phyloP scores from a whole-genome alignment of 331 rosid genomes.

The Quercus phellos region DNA sequence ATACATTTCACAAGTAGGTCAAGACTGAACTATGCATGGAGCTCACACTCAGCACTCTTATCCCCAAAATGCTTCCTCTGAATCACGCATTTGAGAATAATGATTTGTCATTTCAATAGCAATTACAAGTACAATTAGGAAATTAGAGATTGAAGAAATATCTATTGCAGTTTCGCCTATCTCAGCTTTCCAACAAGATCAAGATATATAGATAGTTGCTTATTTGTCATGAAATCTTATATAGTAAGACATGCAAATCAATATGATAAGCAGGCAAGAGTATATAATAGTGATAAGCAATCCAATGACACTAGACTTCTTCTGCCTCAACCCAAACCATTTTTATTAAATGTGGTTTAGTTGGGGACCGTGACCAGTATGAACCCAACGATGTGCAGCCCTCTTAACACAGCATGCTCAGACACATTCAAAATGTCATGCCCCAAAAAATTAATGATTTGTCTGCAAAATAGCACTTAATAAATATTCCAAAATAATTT shows the following conservation, averaged over 20 bases:
- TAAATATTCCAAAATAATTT: not conserved
- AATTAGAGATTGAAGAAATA: too few species aligned
- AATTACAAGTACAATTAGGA: too few species aligned
- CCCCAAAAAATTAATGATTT: not conserved
- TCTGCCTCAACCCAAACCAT: too few species aligned
- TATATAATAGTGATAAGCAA: not conserved
- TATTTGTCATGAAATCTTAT: not conserved
- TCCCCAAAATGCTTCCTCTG: not conserved
- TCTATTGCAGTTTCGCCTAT: not conserved
- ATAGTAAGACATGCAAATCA: too few species aligned
- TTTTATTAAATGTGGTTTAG: not conserved
- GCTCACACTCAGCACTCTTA: not conserved
- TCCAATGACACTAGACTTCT: not conserved
- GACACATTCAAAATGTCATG: not conserved
- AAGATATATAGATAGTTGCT: not conserved
- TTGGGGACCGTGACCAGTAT: not conserved
- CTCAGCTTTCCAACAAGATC: not conserved
- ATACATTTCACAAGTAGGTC: not conserved
- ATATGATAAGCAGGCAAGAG: not conserved
- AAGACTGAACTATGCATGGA: not conserved
- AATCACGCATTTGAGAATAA: too few species aligned
- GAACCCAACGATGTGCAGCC: not conserved
- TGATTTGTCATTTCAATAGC: too few species aligned
- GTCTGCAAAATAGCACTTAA: not conserved
- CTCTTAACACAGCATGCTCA: not conserved